Evolutionary conservation across 768 basidiomycete genomes (phyloP).

Genomic region (Rhizopogon roseolus): DNA sequence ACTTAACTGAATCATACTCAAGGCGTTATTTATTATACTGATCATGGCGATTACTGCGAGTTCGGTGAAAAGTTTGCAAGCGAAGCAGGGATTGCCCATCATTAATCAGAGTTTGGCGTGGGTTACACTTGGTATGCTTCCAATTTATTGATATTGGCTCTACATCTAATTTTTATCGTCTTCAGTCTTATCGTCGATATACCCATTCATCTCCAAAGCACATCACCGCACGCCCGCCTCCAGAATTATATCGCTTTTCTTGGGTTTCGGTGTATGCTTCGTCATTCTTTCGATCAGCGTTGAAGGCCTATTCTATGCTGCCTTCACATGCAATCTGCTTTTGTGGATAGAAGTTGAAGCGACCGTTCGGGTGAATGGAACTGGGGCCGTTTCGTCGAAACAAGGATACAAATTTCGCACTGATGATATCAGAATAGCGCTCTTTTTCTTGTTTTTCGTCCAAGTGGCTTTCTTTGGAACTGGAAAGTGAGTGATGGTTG

Average conservation of each 20-base stretch:
- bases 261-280: constrained; percentile 72
- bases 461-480: constrained; percentile 86
- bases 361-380: constrained; percentile 14
- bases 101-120: constrained; percentile 61
- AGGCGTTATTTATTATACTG: constrained; percentile 42
- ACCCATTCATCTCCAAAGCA: constrained; percentile 42
- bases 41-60: constrained; percentile 51
- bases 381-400: constrained; percentile 2
- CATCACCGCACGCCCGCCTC: constrained; percentile 37
- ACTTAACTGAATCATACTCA: background rate
- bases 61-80: constrained; percentile 57
- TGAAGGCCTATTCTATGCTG: constrained; percentile 76
- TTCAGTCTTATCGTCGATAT: constrained; percentile 43
- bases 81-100: constrained; percentile 60
- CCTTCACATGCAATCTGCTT: constrained; percentile 57
- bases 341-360: constrained; percentile 67
- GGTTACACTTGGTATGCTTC: constrained; percentile 52
- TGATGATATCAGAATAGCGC: constrained; percentile 67
- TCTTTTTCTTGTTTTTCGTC: constrained; percentile 84
- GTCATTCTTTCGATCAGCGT: constrained; percentile 77
- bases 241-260: constrained; percentile 57
- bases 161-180: background rate
- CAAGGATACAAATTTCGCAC: constrained; percentile 39
- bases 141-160: background rate
- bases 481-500: constrained; percentile 56